Evolutionary conservation across 2,329 filamentous ascomycete species (phyloP).

Genomic region (Didymosphaeria variabile): DNA sequence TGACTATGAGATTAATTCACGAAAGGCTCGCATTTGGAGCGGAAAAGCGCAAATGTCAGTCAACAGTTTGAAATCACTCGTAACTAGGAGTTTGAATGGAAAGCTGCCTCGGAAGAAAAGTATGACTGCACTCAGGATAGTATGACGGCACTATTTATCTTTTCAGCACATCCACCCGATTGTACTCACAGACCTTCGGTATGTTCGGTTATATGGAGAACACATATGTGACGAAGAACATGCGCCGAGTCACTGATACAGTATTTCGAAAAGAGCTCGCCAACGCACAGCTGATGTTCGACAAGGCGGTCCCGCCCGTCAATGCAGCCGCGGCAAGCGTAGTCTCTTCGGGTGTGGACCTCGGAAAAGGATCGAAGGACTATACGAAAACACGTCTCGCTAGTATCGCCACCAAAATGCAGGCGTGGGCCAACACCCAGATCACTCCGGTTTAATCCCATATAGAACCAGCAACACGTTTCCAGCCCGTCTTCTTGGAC

Average conservation of each 20-base stretch:
- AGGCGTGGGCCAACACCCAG: background rate
- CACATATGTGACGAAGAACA: background rate
- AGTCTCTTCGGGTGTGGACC: background rate
- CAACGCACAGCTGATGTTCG: background rate
- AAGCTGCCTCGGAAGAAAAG: background rate
- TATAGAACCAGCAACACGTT: conserved; percentile 21
- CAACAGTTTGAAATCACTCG: background rate
- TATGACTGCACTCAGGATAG: background rate
- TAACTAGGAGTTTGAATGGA: background rate
- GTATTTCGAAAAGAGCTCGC: background rate
- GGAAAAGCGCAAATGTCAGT: background rate
- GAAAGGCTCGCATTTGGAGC: conserved; percentile 5
- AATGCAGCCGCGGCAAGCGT: background rate
- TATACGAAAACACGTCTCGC: background rate
- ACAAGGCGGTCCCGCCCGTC: background rate
- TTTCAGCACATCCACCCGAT: background rate
- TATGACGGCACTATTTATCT: background rate
- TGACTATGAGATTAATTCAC: background rate
- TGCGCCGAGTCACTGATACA: background rate
- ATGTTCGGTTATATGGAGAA: conserved; percentile 1
- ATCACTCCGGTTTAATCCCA: conserved; percentile 26
- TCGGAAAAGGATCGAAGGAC: background rate
- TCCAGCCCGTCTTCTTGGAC: conserved; percentile 28
- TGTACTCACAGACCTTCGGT: background rate
- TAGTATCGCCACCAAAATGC: background rate